Evolutionary conservation across 2,329 filamentous ascomycete species (phyloP), one percentile per base, ranked within the genome.

Genomic region (Botrytis cinerea): DNA sequence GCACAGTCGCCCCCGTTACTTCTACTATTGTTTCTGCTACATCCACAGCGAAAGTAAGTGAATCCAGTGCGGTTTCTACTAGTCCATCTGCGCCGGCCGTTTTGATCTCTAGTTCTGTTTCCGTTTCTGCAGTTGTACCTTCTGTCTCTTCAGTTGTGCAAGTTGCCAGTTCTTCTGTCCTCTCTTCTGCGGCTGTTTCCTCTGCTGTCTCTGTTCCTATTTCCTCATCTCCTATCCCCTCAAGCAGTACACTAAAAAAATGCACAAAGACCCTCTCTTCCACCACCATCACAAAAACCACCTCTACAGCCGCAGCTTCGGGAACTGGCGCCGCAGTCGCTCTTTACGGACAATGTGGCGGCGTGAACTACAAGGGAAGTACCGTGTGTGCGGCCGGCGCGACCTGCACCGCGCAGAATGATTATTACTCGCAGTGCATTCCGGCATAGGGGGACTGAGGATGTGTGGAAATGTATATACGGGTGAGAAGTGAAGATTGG

Each of bases 371-470:
- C 32, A 60, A 40, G 2, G 72, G 68, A 43, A 12, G 40, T 16
- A 73, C 68, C 0, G 40, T 45, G 7, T 73, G 72, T 51, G 72
- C 20, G 10, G 7, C 72, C 0, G 68, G 68, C 35, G 71, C n/a
- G 7, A 71, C 40, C 2, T 73, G 72, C 9, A 43, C 8, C 6
- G 22, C 18, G 32, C 51, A 48, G 22, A 73, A 73, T 46, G 2
- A 10, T 28, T 73, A 20, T 22, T 73, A 73, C 43, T 73, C 68
- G 4, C 72, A 73, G 28, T 73, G 72, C 48, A 0, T 63, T 80
- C 9, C 43, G 2, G 43, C 14, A 10, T 73, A 73, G 2, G 9
- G 16, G 5, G 22, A 12, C 14, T 7, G 45, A 5, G 9, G 25
- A 25, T 4, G 16, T 20, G 2, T 54, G 32, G 2, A 20, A 1